Evolutionary conservation across 352 stramenopile species (phyloP).

Genomic region (Phytophthora melonis): DNA sequence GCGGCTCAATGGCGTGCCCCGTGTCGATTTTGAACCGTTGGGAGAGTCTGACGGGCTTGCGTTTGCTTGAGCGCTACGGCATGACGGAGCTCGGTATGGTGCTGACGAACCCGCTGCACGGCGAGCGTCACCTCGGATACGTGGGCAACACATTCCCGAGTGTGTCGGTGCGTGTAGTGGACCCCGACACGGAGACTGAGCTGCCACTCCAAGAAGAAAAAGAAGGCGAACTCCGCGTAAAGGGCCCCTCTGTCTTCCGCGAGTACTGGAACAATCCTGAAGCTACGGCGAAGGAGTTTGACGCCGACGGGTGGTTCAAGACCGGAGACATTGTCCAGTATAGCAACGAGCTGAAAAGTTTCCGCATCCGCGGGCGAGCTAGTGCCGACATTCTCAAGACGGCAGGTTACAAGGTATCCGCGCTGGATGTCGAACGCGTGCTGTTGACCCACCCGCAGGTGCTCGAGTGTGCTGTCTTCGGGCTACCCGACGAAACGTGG

Average conservation of each 20-base stretch:
- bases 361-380: constrained; percentile 88
- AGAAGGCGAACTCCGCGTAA: constrained; percentile 87
- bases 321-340: constrained; percentile 92
- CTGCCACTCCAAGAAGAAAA: constrained; percentile 46
- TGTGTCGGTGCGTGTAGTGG: constrained; percentile 83
- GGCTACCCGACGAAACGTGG: constrained; percentile 84
- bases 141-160: constrained; percentile 88
- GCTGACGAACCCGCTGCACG: constrained; percentile 85
- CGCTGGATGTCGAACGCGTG: constrained; percentile 90
- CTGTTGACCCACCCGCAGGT: constrained; percentile 88
- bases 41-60: constrained; percentile 82
- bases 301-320: constrained; percentile 90
- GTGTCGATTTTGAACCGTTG: constrained; percentile 82
- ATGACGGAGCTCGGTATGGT: constrained; percentile 95
- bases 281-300: constrained; percentile 88
- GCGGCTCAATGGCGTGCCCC: constrained; percentile 90
- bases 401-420: constrained; percentile 93
- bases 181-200: constrained; percentile 71
- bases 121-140: constrained; percentile 79
- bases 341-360: constrained; percentile 73
- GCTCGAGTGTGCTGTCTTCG: constrained; percentile 88
- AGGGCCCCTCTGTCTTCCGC: constrained; percentile 86
- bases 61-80: constrained; percentile 91
- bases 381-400: constrained; percentile 94
- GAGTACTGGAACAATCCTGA: constrained; percentile 90